These are phyloP conservation scores for Podaxis carcinomalis DNA, from an alignment of 768 basidiomycete species.

Conservation along the genomic window DNA sequence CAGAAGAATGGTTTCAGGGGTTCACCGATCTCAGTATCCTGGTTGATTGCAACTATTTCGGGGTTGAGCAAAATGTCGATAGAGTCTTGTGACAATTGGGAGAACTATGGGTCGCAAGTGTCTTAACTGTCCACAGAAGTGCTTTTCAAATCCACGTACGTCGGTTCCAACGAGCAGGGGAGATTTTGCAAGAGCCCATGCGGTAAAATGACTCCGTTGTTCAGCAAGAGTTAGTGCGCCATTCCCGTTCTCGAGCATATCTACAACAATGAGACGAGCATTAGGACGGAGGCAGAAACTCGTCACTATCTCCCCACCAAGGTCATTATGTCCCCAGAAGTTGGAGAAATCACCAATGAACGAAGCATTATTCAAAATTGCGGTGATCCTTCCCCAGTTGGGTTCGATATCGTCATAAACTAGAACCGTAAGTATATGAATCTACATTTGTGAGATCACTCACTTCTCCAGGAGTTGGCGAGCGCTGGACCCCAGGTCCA, in stretches of 20 bases:
- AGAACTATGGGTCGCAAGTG: constrained; percentile 9
- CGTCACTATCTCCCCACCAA: constrained; percentile 26
- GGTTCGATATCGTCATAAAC: constrained; percentile 22
- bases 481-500: constrained; percentile 22
- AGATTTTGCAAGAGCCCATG: constrained; percentile 53
- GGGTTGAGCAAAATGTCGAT: constrained; percentile 42
- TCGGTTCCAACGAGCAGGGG: constrained; percentile 49
- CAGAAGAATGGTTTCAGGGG: constrained; percentile 52
- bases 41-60: constrained; percentile 55
- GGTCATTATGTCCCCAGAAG: constrained; percentile 48
- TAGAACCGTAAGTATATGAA: background rate
- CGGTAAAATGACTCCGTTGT: constrained; percentile 49
- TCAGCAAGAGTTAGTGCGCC: constrained; percentile 45
- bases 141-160: constrained; percentile 22
- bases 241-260: constrained; percentile 39
- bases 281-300: background rate
- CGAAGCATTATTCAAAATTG: constrained; percentile 22
- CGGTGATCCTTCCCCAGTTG: constrained; percentile 20
- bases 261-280: constrained; percentile 1
- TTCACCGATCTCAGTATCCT: constrained; percentile 44
- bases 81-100: constrained; percentile 26
- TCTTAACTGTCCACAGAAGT: background rate
- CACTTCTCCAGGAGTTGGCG: constrained; percentile 22
- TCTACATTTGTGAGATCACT: background rate
- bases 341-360: constrained; percentile 25